A percentile compares a stretch with the other conserved stretches of the same genome.
Evolutionary conservation across 2,329 filamentous ascomycete genomes (phyloP).

Genomic region (Pseudocercospora macadamiae): DNA sequence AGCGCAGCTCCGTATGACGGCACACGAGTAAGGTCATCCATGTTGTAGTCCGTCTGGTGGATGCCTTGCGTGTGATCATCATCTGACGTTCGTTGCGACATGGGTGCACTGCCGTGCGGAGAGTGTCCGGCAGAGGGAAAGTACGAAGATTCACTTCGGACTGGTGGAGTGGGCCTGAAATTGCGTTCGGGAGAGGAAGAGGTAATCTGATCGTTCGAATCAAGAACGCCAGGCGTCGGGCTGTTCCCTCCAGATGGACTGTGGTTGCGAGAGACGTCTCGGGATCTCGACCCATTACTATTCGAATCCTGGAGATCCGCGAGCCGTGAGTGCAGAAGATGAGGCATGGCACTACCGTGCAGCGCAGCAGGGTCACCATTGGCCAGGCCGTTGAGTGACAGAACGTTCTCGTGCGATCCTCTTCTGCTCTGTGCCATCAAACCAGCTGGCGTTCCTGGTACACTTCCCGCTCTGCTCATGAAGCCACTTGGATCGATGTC

Average conservation of each 20-base stretch:
- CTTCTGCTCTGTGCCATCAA: conserved; percentile 71
- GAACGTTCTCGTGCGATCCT: conserved; percentile 80
- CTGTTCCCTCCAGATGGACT: conserved; percentile 39
- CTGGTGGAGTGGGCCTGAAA: conserved; percentile 17
- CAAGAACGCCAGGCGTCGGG: conserved; percentile 30
- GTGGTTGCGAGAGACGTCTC: conserved; percentile 31
- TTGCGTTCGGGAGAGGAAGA: conserved; percentile 29
- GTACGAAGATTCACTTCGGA: conserved; percentile 25
- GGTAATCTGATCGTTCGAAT: conserved; percentile 15
- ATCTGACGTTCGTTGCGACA: conserved; percentile 40
- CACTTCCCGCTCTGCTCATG: conserved; percentile 54
- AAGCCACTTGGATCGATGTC: conserved; percentile 82
- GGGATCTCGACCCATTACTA: conserved; percentile 32
- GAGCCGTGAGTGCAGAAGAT: conserved; percentile 71
- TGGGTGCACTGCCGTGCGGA: conserved; percentile 32
- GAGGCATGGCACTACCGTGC: conserved; percentile 55
- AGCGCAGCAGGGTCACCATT: conserved; percentile 49
- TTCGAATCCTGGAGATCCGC: conserved; percentile 54
- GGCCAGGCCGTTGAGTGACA: conserved; percentile 57
- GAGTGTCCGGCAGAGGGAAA: conserved; percentile 30
- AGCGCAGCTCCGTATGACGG: conserved; percentile 57
- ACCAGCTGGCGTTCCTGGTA: conserved; percentile 68
- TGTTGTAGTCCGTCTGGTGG: conserved; percentile 44
- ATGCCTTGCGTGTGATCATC: conserved; percentile 29
- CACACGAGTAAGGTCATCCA: conserved; percentile 51